Conservation (phyloP, 768 basidiomycete genomes). For the Epithele typhae region DNA sequence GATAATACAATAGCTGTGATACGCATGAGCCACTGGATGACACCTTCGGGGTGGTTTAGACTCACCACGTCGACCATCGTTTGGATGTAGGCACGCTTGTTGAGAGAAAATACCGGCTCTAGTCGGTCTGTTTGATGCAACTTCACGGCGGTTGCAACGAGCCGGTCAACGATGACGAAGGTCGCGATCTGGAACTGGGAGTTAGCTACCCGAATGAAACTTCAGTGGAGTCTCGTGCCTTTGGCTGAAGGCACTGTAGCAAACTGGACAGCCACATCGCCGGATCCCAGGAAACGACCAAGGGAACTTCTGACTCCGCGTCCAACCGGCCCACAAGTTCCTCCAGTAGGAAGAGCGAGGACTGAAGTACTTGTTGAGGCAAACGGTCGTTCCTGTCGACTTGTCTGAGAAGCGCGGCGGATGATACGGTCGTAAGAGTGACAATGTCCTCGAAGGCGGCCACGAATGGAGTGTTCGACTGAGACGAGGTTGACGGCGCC, state of each 20-base stretch:
- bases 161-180: constrained; percentile 68
- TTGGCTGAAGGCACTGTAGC: constrained; percentile 49
- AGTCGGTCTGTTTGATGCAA: constrained; percentile 49
- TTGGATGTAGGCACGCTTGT: constrained; percentile 50
- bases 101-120: constrained; percentile 48
- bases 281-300: constrained; percentile 55
- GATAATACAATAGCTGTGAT: constrained; percentile 63
- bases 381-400: constrained; percentile 22
- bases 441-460: constrained; percentile 54
- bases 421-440: constrained; percentile 1
- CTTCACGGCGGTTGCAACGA: constrained; percentile 50
- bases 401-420: constrained; percentile 28
- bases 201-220: too few species aligned
- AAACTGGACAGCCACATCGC: constrained; percentile 55
- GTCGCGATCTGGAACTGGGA: constrained; percentile 41
- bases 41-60: too few species aligned
- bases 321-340: constrained; percentile 44
- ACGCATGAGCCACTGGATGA: neutral
- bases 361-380: constrained; percentile 47
- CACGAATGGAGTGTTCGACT: constrained; percentile 46
- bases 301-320: constrained; percentile 25
- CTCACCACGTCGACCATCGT: constrained; percentile 55
- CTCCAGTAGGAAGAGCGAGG: constrained; percentile 46
- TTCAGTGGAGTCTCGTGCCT: constrained; percentile 37
- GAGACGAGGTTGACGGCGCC: neutral